Evolutionary conservation across 768 basidiomycete species (phyloP).

Genomic region (Lyophyllum atratum): DNA sequence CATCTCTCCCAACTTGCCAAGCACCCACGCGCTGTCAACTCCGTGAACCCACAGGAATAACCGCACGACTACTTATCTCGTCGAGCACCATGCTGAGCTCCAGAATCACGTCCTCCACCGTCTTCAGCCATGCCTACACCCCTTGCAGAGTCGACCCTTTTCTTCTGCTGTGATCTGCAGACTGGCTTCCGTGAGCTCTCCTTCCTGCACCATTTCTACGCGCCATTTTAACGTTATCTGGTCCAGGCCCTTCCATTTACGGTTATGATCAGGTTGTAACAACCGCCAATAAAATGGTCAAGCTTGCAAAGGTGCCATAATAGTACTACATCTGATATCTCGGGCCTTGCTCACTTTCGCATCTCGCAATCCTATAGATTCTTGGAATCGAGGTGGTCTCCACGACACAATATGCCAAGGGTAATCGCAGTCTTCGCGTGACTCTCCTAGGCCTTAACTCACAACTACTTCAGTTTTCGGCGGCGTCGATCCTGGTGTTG

Average conservation of each 20-base stretch:
- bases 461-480: constrained; percentile 57
- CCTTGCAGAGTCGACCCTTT: constrained; percentile 46
- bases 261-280: constrained; percentile 70
- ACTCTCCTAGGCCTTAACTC: not conserved
- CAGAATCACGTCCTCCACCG: constrained; percentile 10
- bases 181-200: constrained; percentile 65
- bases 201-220: not conserved
- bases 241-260: constrained; percentile 50
- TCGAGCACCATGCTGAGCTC: constrained; percentile 2
- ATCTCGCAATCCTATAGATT: constrained; percentile 37
- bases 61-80: not conserved
- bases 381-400: constrained; percentile 71
- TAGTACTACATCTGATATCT: not conserved
- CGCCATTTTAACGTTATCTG: not conserved
- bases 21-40: not conserved
- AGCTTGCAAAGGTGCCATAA: constrained; percentile 60
- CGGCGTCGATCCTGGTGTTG: constrained; percentile 61
- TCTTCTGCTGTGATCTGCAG: constrained; percentile 89
- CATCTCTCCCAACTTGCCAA: not conserved
- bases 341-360: not conserved
- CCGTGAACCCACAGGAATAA: constrained; percentile 7
- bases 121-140: constrained; percentile 25
- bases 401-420: constrained; percentile 84
- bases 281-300: constrained; percentile 77
- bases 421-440: constrained; percentile 34